Percentiles rank a stretch among this genome's conserved stretches.
Evolutionary conservation across 2,329 filamentous ascomycete species (phyloP).

Genomic region (Diaporthe amygdali): DNA sequence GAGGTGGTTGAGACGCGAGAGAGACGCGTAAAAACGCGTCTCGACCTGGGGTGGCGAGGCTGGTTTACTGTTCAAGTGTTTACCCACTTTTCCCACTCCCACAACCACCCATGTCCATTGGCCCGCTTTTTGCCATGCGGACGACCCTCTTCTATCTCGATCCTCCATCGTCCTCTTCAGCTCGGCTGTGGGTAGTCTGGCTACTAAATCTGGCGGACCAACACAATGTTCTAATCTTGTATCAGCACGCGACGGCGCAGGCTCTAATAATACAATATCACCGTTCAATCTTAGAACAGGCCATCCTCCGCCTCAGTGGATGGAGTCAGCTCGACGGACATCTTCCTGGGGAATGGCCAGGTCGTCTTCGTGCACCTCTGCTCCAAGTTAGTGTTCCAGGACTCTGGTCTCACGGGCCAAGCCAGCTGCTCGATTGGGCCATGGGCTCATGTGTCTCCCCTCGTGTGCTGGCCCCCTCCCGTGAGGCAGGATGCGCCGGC

Average conservation of each 20-base stretch:
- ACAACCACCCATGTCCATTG: not conserved
- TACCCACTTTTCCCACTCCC: not conserved
- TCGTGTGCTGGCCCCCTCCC: not conserved
- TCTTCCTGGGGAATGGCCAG: not conserved
- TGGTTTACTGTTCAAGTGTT: not conserved
- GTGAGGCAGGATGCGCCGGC: not conserved
- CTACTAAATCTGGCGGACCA: not conserved
- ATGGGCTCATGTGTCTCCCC: not conserved
- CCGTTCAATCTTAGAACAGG: not conserved
- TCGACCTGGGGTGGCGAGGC: not conserved
- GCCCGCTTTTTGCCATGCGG: not conserved
- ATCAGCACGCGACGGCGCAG: not conserved
- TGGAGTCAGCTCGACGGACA: not conserved
- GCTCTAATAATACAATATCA: not conserved
- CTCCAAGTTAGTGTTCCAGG: not conserved
- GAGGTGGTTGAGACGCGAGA: not conserved
- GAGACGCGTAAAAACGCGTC: not conserved
- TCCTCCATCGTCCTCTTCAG: not conserved
- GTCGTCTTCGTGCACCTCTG: not conserved
- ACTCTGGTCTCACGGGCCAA: not conserved
- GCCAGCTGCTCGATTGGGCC: not conserved
- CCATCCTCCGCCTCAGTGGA: not conserved
- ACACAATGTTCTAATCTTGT: constrained; percentile 1
- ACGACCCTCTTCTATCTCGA: constrained; percentile 11
- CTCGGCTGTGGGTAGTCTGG: not conserved